Percentiles rank a stretch among this genome's conserved stretches.
These are phyloP conservation scores for Acanthamoeba royreba DNA, from an alignment of 208 protist genomes.

Conservation along the genomic window DNA sequence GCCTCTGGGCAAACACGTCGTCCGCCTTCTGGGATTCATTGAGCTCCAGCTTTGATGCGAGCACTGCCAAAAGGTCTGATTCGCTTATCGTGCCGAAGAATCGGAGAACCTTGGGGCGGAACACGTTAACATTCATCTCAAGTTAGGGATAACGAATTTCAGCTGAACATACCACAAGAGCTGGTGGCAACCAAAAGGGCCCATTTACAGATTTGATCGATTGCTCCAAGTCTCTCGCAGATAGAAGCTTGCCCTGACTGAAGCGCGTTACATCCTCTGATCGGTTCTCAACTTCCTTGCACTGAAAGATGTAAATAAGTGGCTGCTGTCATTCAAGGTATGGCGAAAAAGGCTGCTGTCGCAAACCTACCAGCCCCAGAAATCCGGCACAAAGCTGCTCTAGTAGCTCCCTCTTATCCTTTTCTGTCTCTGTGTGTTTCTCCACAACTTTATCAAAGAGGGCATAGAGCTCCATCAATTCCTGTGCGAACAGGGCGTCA, in stretches of 20 bases:
- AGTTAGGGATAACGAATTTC: neutral
- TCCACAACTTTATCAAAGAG: slow-evolving; percentile 20
- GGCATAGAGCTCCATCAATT: neutral
- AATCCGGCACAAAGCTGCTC: neutral
- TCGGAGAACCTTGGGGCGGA: too few species aligned
- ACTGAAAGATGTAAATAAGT: too few species aligned
- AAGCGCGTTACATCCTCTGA: neutral
- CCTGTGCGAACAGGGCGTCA: neutral
- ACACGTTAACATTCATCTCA: too few species aligned
- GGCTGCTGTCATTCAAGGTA: too few species aligned
- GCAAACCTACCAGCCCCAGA: neutral
- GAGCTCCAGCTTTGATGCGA: too few species aligned
- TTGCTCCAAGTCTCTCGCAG: neutral
- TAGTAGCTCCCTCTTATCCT: neutral
- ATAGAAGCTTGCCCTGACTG: neutral
- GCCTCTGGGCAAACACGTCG: too few species aligned
- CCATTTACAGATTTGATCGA: neutral
- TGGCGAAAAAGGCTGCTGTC: neutral
- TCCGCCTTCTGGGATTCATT: too few species aligned
- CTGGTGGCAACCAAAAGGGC: neutral
- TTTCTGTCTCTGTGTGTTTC: neutral
- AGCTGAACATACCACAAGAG: neutral
- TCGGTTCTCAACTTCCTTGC: neutral
- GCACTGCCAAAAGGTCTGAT: too few species aligned
- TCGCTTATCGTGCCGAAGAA: too few species aligned